Conservation (phyloP, 805 yeast genomes). For the Candida gorgasii region DNA sequence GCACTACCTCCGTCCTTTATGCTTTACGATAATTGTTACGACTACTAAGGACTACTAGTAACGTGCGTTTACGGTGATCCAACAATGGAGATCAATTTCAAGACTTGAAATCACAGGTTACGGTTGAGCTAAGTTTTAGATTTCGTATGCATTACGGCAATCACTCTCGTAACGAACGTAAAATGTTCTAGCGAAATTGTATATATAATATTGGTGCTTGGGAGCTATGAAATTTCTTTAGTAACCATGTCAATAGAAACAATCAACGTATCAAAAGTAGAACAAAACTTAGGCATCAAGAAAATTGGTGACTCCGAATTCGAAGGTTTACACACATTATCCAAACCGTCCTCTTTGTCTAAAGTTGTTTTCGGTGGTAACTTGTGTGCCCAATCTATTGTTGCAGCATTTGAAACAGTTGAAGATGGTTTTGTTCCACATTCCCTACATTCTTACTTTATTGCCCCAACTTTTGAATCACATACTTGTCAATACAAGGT, state of each 20-base stretch:
- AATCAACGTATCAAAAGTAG: slow-evolving; percentile 3
- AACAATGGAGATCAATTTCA: no score
- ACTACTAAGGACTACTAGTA: no score
- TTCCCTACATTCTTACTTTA: slow-evolving; percentile 41
- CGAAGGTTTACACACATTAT: slow-evolving; percentile 26
- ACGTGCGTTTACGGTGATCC: no score
- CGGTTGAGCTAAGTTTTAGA: no score
- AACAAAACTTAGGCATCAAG: slow-evolving; percentile 12
- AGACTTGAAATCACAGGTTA: no score
- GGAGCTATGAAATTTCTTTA: no score
- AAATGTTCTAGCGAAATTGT: no score
- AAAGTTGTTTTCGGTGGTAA: slow-evolving; percentile 45
- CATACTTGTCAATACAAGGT: slow-evolving; percentile 31
- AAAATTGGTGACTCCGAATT: slow-evolving; percentile 15
- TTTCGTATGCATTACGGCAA: no score
- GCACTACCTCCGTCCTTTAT: no score
- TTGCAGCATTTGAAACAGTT: slow-evolving; percentile 38
- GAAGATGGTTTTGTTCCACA: slow-evolving; percentile 34
- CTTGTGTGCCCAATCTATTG: slow-evolving; percentile 39
- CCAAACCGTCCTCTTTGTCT: slow-evolving; percentile 29
- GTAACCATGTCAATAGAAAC: slow-evolving; percentile 7
- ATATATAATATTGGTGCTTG: no score
- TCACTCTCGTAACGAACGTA: no score
- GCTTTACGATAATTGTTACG: no score
- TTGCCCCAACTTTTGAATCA: slow-evolving; percentile 37